Evolutionary conservation across 306 rosid genomes (phyloP).

Genomic region (Astragalus glycyphyllos): DNA sequence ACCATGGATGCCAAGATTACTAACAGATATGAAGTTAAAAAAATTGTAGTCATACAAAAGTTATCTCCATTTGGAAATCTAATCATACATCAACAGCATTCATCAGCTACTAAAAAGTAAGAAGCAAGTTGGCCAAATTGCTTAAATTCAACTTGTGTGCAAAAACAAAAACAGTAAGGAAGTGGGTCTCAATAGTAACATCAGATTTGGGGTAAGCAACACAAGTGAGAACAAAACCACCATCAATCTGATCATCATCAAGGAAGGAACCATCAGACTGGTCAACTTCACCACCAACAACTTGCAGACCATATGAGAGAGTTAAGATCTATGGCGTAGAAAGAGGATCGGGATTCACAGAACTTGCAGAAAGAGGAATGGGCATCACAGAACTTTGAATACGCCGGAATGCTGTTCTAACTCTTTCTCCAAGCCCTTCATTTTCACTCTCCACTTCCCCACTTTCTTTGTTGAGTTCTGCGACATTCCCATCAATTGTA

Average conservation of each 20-base stretch:
- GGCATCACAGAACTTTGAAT: constrained; percentile 83
- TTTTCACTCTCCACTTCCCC: constrained; percentile 88
- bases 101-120: background rate
- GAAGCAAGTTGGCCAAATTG: constrained; percentile 40
- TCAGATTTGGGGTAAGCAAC: constrained; percentile 68
- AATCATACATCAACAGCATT: constrained; percentile 6
- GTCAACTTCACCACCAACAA: constrained; percentile 54
- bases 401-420: constrained; percentile 70
- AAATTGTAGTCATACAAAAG: background rate
- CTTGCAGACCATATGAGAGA: constrained; percentile 39
- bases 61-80: background rate
- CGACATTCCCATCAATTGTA: constrained; percentile 79
- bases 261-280: constrained; percentile 83
- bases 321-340: constrained; percentile 49
- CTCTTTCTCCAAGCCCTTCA: constrained; percentile 90
- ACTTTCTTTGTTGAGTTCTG: constrained; percentile 76
- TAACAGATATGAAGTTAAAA: too few species aligned
- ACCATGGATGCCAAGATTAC: background rate
- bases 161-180: too few species aligned
- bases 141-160: too few species aligned
- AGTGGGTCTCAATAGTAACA: too few species aligned
- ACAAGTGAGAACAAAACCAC: constrained; percentile 75
- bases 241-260: constrained; percentile 60
- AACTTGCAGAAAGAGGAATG: constrained; percentile 70
- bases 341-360: constrained; percentile 83